phyloP scores from a whole-genome alignment of 2,329 filamentous ascomycete species.

The Xylogone sp. region DNA sequence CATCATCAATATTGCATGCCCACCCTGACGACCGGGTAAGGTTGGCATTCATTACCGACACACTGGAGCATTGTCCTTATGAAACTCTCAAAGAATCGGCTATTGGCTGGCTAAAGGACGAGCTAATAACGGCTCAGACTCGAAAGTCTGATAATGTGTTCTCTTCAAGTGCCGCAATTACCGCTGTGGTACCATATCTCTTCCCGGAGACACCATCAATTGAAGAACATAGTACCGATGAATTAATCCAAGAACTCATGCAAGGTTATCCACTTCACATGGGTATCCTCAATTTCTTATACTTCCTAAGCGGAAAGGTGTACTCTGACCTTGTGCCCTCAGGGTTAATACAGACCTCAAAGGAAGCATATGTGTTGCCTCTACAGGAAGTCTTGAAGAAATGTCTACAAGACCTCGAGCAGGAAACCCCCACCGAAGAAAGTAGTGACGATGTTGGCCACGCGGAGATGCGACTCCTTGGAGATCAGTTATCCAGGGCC shows the following conservation, averaged over 20 bases:
- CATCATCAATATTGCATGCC: slow-evolving; percentile 40
- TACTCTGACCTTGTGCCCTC: slow-evolving; percentile 47
- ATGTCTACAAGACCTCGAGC: slow-evolving; percentile 8
- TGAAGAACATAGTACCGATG: slow-evolving; percentile 35
- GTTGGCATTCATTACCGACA: slow-evolving; percentile 59
- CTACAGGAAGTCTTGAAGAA: slow-evolving; percentile 40
- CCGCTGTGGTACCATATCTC: slow-evolving; percentile 56
- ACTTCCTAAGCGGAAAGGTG: slow-evolving; percentile 48
- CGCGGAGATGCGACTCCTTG: slow-evolving; percentile 20
- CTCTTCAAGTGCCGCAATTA: slow-evolving; percentile 49
- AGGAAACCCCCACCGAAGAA: not conserved
- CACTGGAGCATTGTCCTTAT: slow-evolving; percentile 63
- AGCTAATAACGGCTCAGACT: slow-evolving; percentile 42
- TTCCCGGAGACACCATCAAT: slow-evolving; percentile 55
- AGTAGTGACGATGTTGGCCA: slow-evolving; percentile 5
- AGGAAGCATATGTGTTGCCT: slow-evolving; percentile 55
- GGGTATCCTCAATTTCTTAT: slow-evolving; percentile 58
- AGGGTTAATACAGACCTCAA: slow-evolving; percentile 54
- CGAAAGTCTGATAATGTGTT: slow-evolving; percentile 38
- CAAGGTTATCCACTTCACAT: slow-evolving; percentile 51
- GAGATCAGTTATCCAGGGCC: slow-evolving; percentile 18
- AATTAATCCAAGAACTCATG: slow-evolving; percentile 48
- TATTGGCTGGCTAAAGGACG: slow-evolving; percentile 60
- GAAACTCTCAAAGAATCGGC: slow-evolving; percentile 59
- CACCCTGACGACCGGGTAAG: slow-evolving; percentile 56